Percentiles rank a stretch among this genome's conserved stretches.
phyloP scores from a whole-genome alignment of 1,284 basidiomycete species.

The Fomes fomentarius region DNA sequence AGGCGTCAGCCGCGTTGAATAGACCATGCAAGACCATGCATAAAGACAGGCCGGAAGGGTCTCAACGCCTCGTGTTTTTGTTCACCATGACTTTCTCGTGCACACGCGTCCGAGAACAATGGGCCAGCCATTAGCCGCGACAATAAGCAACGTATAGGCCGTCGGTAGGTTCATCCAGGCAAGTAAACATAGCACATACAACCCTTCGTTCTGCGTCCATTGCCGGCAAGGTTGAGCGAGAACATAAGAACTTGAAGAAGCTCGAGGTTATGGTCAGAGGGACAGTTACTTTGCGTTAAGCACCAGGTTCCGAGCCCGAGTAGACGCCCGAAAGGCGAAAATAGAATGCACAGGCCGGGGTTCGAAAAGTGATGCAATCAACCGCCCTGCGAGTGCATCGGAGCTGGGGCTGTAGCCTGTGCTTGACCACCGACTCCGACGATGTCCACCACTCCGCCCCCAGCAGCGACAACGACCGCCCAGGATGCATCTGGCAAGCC shows the following conservation, averaged over 20 bases:
- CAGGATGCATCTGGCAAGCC: conserved; percentile 40
- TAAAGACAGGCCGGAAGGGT: background rate
- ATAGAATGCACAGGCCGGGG: conserved; percentile 5
- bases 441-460: conserved; percentile 33
- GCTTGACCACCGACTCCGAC: conserved; percentile 25
- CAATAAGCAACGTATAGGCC: background rate
- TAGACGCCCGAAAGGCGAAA: background rate
- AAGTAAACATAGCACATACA: background rate
- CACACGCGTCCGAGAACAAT: conserved; percentile 11
- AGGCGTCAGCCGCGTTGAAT: background rate
- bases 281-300: too few relatives aligned
- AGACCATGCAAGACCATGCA: background rate
- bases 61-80: conserved; percentile 10
- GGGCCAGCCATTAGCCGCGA: background rate
- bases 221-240: background rate
- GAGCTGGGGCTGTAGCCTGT: background rate
- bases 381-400: background rate
- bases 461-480: conserved; percentile 18
- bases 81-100: background rate
- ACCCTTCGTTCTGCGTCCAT: background rate
- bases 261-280: too few relatives aligned
- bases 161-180: too few relatives aligned
- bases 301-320: background rate
- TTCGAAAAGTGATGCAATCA: conserved; percentile 24
- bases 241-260: too few relatives aligned